These are phyloP conservation scores for Rubroboletus pulcherrimus DNA, from an alignment of 768 basidiomycete species.

Conservation along the genomic window DNA sequence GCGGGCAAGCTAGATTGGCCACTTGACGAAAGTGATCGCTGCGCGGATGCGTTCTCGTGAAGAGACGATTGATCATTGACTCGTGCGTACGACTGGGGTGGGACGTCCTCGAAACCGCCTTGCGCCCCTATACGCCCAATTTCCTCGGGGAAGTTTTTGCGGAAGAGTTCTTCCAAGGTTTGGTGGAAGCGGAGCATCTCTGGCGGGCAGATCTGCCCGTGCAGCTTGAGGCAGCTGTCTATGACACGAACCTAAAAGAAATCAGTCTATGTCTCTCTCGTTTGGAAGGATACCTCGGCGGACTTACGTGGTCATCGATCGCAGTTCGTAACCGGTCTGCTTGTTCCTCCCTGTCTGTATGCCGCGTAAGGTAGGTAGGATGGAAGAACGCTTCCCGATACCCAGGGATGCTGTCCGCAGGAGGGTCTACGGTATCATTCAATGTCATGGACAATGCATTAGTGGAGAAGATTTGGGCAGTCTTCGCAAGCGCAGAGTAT, in stretches of 20 bases:
- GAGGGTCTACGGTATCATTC: slow-evolving; percentile 84
- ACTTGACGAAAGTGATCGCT: slow-evolving; percentile 47
- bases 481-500: slow-evolving; percentile 78
- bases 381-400: slow-evolving; percentile 78
- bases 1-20: slow-evolving; percentile 41
- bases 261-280: background rate
- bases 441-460: slow-evolving; percentile 83
- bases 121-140: slow-evolving; percentile 66
- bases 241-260: slow-evolving; percentile 67
- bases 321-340: slow-evolving; percentile 69
- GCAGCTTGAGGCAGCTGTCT: slow-evolving; percentile 79
- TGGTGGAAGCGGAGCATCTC: slow-evolving; percentile 94
- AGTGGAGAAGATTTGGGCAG: slow-evolving; percentile 66
- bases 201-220: slow-evolving; percentile 74
- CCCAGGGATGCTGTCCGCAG: slow-evolving; percentile 65
- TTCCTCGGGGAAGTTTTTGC: slow-evolving; percentile 80
- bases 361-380: slow-evolving; percentile 58
- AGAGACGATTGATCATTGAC: slow-evolving; percentile 46
- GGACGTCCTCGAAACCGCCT: slow-evolving; percentile 48
- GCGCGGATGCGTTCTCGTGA: slow-evolving; percentile 45
- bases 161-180: slow-evolving; percentile 82
- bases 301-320: slow-evolving; percentile 77
- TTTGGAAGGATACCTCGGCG: background rate
- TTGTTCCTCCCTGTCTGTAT: slow-evolving; percentile 67
- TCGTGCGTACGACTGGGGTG: slow-evolving; percentile 36